phyloP scores from a whole-genome alignment of 2,329 filamentous ascomycete species.

The Sarocladiaceae sp. region DNA sequence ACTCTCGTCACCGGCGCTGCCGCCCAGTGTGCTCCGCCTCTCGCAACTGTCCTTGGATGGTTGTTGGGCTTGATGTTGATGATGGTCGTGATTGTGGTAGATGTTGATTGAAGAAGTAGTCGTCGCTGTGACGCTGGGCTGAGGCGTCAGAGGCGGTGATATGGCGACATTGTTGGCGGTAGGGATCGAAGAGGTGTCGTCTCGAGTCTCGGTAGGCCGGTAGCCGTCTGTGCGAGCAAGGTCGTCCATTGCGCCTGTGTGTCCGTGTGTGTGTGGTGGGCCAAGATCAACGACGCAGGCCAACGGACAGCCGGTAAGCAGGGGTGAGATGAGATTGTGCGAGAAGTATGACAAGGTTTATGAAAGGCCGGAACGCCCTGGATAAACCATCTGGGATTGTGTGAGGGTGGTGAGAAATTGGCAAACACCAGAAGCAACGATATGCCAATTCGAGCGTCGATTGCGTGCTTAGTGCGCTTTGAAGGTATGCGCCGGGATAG shows the following conservation, averaged over 20 bases:
- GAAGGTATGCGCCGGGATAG: background rate
- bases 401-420: background rate
- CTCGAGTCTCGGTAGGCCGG: background rate
- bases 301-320: background rate
- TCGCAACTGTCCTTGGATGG: slow-evolving; percentile 13
- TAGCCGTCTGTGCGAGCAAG: slow-evolving; percentile 8
- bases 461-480: background rate
- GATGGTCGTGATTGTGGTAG: slow-evolving; percentile 2
- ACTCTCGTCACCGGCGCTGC: background rate
- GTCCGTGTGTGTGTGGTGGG: background rate
- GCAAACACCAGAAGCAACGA: background rate
- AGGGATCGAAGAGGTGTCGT: slow-evolving; percentile 1
- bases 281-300: background rate
- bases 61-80: slow-evolving; percentile 8
- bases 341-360: background rate
- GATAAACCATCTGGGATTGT: background rate
- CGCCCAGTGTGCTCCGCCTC: slow-evolving; percentile 1
- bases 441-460: background rate
- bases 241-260: background rate
- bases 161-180: background rate
- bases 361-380: background rate
- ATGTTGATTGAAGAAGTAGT: background rate
- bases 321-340: background rate
- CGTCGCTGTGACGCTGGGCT: background rate
- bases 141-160: slow-evolving; percentile 7